Base-by-base conservation (phyloP, 805 yeast species). In the Teunomyces cretensis region DNA sequence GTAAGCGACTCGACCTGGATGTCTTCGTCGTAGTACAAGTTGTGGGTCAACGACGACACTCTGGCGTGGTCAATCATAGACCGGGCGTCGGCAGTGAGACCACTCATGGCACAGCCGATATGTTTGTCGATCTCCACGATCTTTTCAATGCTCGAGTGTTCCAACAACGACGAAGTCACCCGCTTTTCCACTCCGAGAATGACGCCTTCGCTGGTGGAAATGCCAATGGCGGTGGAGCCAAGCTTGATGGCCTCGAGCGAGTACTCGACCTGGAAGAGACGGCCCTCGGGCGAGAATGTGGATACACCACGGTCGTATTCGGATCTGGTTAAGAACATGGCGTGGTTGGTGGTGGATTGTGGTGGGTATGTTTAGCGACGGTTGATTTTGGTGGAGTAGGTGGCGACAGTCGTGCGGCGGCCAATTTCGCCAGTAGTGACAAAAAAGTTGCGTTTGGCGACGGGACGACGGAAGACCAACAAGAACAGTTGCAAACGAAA, bases 291-390 rank as follows among this genome's bases (percentile, higher is more conserved):
- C 1, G 98, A 91, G 67, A 95, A 94, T 7, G 99, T 95, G 61
- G 95, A 86, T 41, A 94, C 99, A 52, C 99, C 99, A 68, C 99
- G 86, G 65, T 94, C 99, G 68, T 94, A 94, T 76, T 94, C 99
- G 72, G 96, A 87, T 84, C 99, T 86, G n/a, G 99, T 94, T 55
- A 94, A 79, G 71, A 94, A 94, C 99, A 94, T 94, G 43, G 32
- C 35, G 35, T 32, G 28, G 28, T n/a, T 9, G 22, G 35, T 32
- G 35, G 11, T 14, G 19, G 13, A 9, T 35, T 17, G 14, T 17
- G 16, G 36, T 17, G 22, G 38, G 27, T 9, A 13, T n/a, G 26
- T 17, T 35, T 9, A n/a, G 22, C 17, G 14, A 14, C 8, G 33
- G 11, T 31, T 31, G 16, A n/a, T 16, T 36, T 36, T 36, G 39